Evolutionary conservation across 495 filamentous ascomycete genomes (phyloP).

Genomic region (Podospora didyma): DNA sequence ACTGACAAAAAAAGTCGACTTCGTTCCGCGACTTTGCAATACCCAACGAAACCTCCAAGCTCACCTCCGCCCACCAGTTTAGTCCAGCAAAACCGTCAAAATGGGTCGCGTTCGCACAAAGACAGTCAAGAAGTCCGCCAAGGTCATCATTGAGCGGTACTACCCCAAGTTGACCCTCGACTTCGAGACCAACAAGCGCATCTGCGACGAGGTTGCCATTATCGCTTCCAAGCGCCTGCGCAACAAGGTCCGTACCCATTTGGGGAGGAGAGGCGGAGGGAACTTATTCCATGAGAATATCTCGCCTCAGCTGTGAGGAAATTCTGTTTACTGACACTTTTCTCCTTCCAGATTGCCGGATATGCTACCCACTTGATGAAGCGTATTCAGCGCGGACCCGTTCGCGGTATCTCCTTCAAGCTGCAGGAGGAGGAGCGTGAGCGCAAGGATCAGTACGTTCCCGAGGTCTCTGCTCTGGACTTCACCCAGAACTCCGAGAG

Average conservation of each 20-base stretch:
- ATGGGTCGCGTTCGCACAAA: constrained; percentile 98
- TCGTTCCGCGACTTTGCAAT: neutral
- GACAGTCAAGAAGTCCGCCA: constrained; percentile 99
- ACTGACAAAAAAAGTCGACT: constrained; percentile 2
- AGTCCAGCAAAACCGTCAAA: constrained; percentile 56
- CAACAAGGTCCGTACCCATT: constrained; percentile 72
- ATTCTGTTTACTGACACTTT: neutral
- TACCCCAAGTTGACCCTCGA: constrained; percentile 98
- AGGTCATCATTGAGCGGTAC: constrained; percentile 99
- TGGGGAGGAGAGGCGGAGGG: neutral
- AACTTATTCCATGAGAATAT: neutral
- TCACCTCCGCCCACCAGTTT: constrained; percentile 10
- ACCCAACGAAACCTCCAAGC: constrained; percentile 2
- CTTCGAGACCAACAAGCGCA: constrained; percentile 99
- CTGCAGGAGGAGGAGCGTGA: constrained; percentile 99
- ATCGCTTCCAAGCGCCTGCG: constrained; percentile 96
- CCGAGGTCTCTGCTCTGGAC: constrained; percentile 96
- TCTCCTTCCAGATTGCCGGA: constrained; percentile 73
- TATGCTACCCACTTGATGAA: constrained; percentile 97
- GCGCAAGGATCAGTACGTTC: constrained; percentile 99
- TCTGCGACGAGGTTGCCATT: constrained; percentile 99
- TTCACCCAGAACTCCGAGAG: constrained; percentile 86
- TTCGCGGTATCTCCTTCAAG: constrained; percentile 99
- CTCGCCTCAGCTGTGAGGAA: too few relatives aligned
- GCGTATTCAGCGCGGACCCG: constrained; percentile 97